Evolutionary conservation across 78 protist species (phyloP).

Genomic region (Cyanophora paradoxa): DNA sequence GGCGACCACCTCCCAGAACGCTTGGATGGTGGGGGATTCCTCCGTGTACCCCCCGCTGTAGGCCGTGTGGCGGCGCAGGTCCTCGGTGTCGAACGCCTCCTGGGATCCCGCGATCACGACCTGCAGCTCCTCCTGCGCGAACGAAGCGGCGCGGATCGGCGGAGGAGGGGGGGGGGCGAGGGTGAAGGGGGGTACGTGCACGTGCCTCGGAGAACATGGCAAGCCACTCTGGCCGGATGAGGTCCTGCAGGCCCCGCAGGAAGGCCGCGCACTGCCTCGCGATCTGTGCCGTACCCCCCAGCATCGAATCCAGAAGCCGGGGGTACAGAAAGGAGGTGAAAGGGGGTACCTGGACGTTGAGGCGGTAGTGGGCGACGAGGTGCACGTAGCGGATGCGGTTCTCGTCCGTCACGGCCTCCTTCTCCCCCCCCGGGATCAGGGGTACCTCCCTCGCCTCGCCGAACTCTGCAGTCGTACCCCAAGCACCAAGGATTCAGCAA

Average conservation of each 20-base stretch:
- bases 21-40: background rate
- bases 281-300: background rate
- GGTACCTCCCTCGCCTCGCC: background rate
- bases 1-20: slow-evolving; percentile 6
- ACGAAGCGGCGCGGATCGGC: too few relatives aligned
- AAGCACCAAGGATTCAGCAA: too few relatives aligned
- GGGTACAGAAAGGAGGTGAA: too few relatives aligned
- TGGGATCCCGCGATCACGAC: background rate
- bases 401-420: background rate
- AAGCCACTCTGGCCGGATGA: slow-evolving; percentile 18
- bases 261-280: slow-evolving; percentile 19
- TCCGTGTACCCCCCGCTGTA: slow-evolving; percentile 5
- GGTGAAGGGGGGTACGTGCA: too few relatives aligned
- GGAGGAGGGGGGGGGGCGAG: too few relatives aligned
- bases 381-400: background rate
- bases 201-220: slow-evolving; percentile 1
- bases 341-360: background rate
- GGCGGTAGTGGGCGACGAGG: slow-evolving; percentile 11
- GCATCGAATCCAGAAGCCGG: too few relatives aligned
- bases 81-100: slow-evolving; percentile 29
- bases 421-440: background rate
- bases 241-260: slow-evolving; percentile 24
- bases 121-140: slow-evolving; percentile 1
- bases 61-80: slow-evolving; percentile 17
- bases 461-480: background rate